Evolutionary conservation across 1,284 basidiomycete species (phyloP), one percentile per base, ranked within the genome.

Genomic region (Bjerkandera adusta): DNA sequence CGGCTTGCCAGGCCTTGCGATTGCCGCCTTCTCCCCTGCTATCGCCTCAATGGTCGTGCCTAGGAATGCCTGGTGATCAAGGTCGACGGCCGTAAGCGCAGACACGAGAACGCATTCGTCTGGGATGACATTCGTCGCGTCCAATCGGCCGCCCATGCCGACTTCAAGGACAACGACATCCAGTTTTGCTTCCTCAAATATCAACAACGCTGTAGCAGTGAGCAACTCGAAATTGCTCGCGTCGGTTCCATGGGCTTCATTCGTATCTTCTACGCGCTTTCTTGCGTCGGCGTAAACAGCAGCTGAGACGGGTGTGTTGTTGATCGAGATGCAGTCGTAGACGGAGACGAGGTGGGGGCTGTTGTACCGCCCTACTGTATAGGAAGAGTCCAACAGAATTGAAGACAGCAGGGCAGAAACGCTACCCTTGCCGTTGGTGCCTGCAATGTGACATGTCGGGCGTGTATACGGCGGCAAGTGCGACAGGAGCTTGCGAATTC

Each of bases 341-440:
- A 89, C 71, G 18, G 84, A 76, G 47, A 95, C 66, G 5, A 99
- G 83, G 64, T 98, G 95, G 0, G 97, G 97, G 54, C 85, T 91
- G 67, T 96, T 98, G 76, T 93, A 99, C 25, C 90, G 77, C 3
- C 89, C 96, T 2, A 91, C 81, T 12, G 73, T 71, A 8, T 86
- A 80, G 5, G 72, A 71, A 0, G 84, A 76, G 8, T 72, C 63
- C 1, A 62, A 62, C 12, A 98, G 68, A 53, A 93, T 85, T 15
- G 88, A 89, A 3, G 92, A 82, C 11, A 97, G 69, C 43, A 95
- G 73, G 1, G 88, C 85, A 6, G 92, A 86, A 8, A 95, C 91
- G 50, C 89, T 94, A 22, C 97, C 97, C 67, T 99, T 99, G 24
- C 96, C 96, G 67, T 99, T 99, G 0, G 97, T 99, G 0, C 97